Base-by-base conservation (phyloP, 2,329 filamentous ascomycete genomes). In the Paracamarosporium sp. region DNA sequence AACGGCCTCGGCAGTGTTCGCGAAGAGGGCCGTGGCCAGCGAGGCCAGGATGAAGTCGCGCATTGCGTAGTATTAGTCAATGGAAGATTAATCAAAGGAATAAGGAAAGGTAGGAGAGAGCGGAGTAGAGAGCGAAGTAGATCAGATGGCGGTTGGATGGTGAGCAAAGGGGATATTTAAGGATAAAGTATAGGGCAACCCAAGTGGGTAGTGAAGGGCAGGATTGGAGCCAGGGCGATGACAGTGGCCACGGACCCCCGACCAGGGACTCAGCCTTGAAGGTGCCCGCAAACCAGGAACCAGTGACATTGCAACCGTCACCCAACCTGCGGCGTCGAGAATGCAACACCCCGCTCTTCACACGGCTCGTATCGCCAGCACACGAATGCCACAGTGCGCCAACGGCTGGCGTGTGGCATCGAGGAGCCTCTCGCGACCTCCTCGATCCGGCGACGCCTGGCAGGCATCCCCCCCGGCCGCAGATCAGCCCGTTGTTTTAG, bases 1-100 rank as follows among this genome's bases (percentile, higher is more conserved):
- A 52, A 85, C 81, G 28, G 81, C 81, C 36, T 76, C 70, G 52
- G 74, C 78, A 28, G 73, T 58, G 31, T 70, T 63, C 38, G 74
- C 73, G 59, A 79, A 71, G 55, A 78, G 68, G 53, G 71, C 69
- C n/a, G 72, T 65, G 62, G 66, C 68, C 59, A 68, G 65, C 24
- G 70, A 63, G 61, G 73, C 64, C 44, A 73, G 48, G 50, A 72
- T 54, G 54, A 67, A 59, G 59, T 68, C 62, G 61, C 69, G 72
- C 74, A 76, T 76, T 12, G 33, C n/a, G 50, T 61, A 43, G 48
- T 7, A 50, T 47, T 40, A 35, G 38, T 17, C 13, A 22, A 25
- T n/a, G 13, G 24, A 12, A 13, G 25, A 50, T 47, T 55, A 53
- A 48, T 17, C 22, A 22, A 50, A 43, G 38, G 41, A 52, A 22